phyloP scores from a whole-genome alignment of 345 rosid species.

The Excoecaria agallocha region DNA sequence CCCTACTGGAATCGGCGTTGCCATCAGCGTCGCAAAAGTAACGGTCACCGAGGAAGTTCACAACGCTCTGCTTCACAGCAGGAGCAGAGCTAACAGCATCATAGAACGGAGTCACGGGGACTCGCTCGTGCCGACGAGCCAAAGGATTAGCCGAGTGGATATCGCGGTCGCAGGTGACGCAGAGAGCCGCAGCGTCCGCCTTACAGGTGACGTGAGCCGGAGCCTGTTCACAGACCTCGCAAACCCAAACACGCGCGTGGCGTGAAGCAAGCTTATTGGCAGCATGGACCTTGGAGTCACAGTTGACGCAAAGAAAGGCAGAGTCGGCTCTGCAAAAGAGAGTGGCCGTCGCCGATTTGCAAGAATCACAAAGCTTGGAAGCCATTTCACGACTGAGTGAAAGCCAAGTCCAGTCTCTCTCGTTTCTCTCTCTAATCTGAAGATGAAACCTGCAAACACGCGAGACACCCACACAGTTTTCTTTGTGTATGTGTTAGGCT shows the following conservation, averaged over 20 bases:
- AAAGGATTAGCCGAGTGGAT: slow-evolving; percentile 95
- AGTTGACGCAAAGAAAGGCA: slow-evolving; percentile 78
- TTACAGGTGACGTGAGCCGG: slow-evolving; percentile 97
- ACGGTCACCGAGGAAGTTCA: slow-evolving; percentile 48
- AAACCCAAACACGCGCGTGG: slow-evolving; percentile 88
- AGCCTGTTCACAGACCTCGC: slow-evolving; percentile 98
- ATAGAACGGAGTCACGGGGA: slow-evolving; percentile 72
- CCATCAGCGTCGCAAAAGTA: slow-evolving; percentile 45
- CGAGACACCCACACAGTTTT: background rate
- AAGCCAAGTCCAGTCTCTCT: background rate
- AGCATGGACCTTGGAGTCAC: slow-evolving; percentile 83
- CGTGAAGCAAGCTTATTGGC: slow-evolving; percentile 94
- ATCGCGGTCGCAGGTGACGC: slow-evolving; percentile 89
- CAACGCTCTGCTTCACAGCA: slow-evolving; percentile 39
- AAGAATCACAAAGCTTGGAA: slow-evolving; percentile 84
- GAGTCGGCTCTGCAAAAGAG: slow-evolving; percentile 90
- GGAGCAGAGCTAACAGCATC: slow-evolving; percentile 47
- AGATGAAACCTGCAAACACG: background rate
- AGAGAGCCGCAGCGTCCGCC: slow-evolving; percentile 98
- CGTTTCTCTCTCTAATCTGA: background rate
- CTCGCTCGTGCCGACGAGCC: slow-evolving; percentile 90
- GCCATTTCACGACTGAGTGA: slow-evolving; percentile 38
- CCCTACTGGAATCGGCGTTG: slow-evolving; percentile 52
- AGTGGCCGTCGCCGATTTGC: slow-evolving; percentile 87
- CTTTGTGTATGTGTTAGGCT: background rate